Base-by-base conservation (phyloP, 2,329 filamentous ascomycete species). In the Clarireedia homoeocarpa region DNA sequence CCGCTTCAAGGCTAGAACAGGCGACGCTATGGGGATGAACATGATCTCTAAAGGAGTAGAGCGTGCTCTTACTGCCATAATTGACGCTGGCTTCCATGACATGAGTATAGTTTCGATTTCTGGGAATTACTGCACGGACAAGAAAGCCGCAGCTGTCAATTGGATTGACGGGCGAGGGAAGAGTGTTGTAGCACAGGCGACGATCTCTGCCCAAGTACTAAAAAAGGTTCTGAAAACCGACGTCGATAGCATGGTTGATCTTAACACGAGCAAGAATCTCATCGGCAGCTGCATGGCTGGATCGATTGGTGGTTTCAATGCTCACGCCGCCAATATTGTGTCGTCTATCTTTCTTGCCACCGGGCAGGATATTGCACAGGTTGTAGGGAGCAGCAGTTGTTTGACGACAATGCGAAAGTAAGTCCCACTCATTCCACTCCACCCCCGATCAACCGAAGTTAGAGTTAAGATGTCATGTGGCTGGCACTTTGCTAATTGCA, bases 1-100 rank as follows among this genome's bases (percentile, higher is more conserved):
- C 61, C 89, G 94, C 24, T 99, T 99, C 83, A 96, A 96, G 81
- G 96, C 94, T 1, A 97, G 91, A 1, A 99, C 94, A 5, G 94
- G 94, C 65, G 94, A 99, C 69, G 94, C 94, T 58, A 99, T 99
- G 94, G 94, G 94, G 61, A 99, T 99, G 94, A 99, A 99, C 80
- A 99, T 99, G 94, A 99, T 99, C 62, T 96, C 91, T 63, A 99
- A 99, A 79, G 94, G 94, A 70, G 92, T 96, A 42, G 94, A 99
- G 75, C 87, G 96, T 71, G 91, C 94, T 4, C 81, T 99, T 10
- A 81, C 81, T 54, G 83, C 96, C 65, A 99, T 99, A 94, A 87
- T 76, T 40, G 91, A 96, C 63, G 84, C 82, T 62, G 91, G 92
- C 40, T 99, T 99, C 68, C 88, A 95, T 5, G 94, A 99, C 69